phyloP scores from a whole-genome alignment of 768 basidiomycete genomes.

The Boletus subparvulus region DNA sequence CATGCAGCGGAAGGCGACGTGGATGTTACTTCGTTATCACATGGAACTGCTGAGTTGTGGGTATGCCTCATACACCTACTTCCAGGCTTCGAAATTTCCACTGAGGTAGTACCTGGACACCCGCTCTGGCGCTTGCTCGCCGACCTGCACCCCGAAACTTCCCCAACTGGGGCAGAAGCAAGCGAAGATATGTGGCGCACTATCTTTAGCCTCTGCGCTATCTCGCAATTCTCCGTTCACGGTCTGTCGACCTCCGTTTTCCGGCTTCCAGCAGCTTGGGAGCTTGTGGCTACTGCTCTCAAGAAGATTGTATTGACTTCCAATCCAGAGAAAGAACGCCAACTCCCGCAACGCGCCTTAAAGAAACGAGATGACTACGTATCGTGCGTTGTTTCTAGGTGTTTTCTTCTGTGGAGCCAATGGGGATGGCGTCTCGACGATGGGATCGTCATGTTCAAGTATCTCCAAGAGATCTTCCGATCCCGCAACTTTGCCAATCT shows the following conservation, averaged over 20 bases:
- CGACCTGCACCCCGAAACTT: conserved; percentile 30
- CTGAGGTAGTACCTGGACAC: conserved; percentile 24
- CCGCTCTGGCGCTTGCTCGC: conserved; percentile 49
- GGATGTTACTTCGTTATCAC: conserved; percentile 38
- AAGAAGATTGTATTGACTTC: conserved; percentile 56
- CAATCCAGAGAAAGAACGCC: conserved; percentile 43
- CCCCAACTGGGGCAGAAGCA: conserved; percentile 38
- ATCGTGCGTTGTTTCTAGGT: conserved; percentile 65
- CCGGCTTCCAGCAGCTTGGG: conserved; percentile 63
- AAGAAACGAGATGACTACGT: conserved; percentile 70
- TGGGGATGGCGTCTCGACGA: conserved; percentile 76
- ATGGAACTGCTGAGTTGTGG: conserved; percentile 68
- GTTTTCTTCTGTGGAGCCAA: conserved; percentile 65
- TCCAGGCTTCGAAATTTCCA: conserved; percentile 20
- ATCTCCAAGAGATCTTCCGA: conserved; percentile 71
- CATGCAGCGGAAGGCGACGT: conserved; percentile 17
- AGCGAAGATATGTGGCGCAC: conserved; percentile 75
- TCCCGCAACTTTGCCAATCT: conserved; percentile 77
- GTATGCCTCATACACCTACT: conserved; percentile 66
- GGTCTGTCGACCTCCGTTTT: conserved; percentile 43
- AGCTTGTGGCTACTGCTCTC: conserved; percentile 56
- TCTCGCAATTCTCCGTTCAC: conserved; percentile 74
- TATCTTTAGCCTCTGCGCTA: conserved; percentile 64
- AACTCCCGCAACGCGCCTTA: conserved; percentile 37
- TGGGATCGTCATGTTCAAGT: conserved; percentile 56